A percentile compares a stretch with the other conserved stretches of the same genome.
phyloP scores from a whole-genome alignment of 2,329 filamentous ascomycete genomes.

The Phialophora chinensis region DNA sequence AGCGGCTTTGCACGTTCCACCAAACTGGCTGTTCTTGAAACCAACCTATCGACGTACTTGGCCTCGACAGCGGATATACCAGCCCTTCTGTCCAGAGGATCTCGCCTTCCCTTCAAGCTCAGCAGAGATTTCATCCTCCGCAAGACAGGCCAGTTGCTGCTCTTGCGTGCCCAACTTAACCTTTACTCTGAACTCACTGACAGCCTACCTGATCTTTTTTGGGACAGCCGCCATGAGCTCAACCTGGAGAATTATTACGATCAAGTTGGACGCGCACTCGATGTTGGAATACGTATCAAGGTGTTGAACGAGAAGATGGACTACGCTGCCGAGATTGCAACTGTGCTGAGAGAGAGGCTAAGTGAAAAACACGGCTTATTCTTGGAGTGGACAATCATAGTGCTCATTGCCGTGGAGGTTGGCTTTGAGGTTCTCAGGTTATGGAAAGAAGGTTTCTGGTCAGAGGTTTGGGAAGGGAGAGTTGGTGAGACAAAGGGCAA shows the following conservation, averaged over 20 bases:
- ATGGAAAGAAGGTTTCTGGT: constrained; percentile 63
- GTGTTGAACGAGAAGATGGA: constrained; percentile 97
- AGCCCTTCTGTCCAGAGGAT: constrained; percentile 72
- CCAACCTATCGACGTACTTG: constrained; percentile 80
- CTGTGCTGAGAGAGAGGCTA: constrained; percentile 81
- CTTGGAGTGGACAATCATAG: constrained; percentile 94
- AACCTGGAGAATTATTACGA: constrained; percentile 95
- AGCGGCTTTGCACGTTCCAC: constrained; percentile 91
- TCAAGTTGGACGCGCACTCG: constrained; percentile 84
- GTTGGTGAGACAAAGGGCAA: not conserved
- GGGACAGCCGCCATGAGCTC: constrained; percentile 88
- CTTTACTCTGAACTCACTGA: constrained; percentile 97
- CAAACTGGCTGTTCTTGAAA: constrained; percentile 90
- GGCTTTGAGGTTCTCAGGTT: constrained; percentile 80
- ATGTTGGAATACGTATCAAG: constrained; percentile 89
- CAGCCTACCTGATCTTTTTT: constrained; percentile 92
- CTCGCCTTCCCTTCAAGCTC: constrained; percentile 63
- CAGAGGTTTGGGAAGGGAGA: constrained; percentile 30
- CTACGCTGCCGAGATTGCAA: constrained; percentile 94
- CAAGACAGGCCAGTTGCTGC: constrained; percentile 90
- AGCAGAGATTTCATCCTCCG: constrained; percentile 78
- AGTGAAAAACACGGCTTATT: constrained; percentile 88
- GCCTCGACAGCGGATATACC: constrained; percentile 84
- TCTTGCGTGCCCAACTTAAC: constrained; percentile 88
- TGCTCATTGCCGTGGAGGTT: constrained; percentile 90